A percentile compares a stretch with the other conserved stretches of the same genome.
Evolutionary conservation across 768 basidiomycete species (phyloP).

Genomic region (Lentinula raphanica): DNA sequence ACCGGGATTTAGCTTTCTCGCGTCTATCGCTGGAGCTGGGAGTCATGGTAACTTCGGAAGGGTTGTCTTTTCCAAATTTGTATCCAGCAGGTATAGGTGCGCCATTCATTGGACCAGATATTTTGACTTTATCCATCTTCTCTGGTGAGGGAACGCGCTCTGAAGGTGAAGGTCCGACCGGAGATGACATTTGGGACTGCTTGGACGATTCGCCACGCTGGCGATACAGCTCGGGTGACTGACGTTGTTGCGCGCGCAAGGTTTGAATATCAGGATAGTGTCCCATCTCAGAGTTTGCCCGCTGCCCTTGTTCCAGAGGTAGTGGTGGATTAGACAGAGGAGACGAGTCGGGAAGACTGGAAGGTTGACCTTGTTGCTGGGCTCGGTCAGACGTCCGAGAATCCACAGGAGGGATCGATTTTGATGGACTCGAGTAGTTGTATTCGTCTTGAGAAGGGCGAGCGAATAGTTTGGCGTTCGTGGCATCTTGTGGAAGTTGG

Average conservation of each 20-base stretch:
- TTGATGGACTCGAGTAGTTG: conserved; percentile 47
- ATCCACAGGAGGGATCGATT: conserved; percentile 40
- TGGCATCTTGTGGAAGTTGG: conserved; percentile 47
- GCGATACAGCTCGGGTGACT: conserved; percentile 54
- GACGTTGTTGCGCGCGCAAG: conserved; percentile 32
- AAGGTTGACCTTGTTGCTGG: conserved; percentile 38
- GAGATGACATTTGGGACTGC: conserved; percentile 49
- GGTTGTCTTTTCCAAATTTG: conserved; percentile 79
- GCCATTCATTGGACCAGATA: conserved; percentile 84
- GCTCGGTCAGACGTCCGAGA: conserved; percentile 36
- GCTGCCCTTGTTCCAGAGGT: conserved; percentile 34
- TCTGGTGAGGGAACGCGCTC: conserved; percentile 52
- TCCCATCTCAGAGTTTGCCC: conserved; percentile 78
- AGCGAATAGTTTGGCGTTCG: conserved; percentile 58
- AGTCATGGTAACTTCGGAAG: conserved; percentile 27
- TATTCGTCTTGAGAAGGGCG: conserved; percentile 33
- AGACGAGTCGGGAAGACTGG: conserved; percentile 48
- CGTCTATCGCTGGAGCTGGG: conserved; percentile 55
- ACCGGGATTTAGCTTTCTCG: conserved; percentile 88
- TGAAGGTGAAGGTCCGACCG: conserved; percentile 36
- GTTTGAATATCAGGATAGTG: conserved; percentile 66
- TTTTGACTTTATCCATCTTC: conserved; percentile 72
- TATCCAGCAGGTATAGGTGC: conserved; percentile 82
- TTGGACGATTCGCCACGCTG: conserved; percentile 32
- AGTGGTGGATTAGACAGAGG: conserved; percentile 58